Evolutionary conservation across 345 rosid species (phyloP), one percentile per base, ranked within the genome.

Genomic region (Rhizophora apiculata): DNA sequence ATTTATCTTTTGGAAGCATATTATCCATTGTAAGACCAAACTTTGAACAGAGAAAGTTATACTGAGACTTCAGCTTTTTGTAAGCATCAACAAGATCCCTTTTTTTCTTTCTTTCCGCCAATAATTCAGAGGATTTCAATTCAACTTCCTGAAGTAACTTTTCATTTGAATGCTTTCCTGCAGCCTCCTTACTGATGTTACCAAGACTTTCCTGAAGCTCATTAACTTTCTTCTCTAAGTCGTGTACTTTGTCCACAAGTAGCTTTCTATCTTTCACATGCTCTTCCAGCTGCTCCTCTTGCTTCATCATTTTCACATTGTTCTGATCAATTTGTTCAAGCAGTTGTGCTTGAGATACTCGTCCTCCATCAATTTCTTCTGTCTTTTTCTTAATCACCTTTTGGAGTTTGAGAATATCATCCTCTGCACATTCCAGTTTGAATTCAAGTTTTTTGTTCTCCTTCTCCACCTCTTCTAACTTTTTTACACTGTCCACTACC

Each of bases 31-130:
- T 77, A 70, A 86, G 85, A 49, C 88, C 91, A 24, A 21, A 70
- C 84, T 68, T 88, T 70, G 72, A 55, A 37, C 78, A 67, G 63
- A 95, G 90, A 71, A 43, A 95, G 27, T 56, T 82, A 79, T 91
- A 78, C 58, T 91, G 93, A 59, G 93, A 88, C 78, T 82, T 89
- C 54, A 88, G 70, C 70, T 77, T 87, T 58, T 89, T 89, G 87
- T 82, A 89, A 27, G 72, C 59, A 71, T 68, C 83, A 65, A 68
- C 0, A 19, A 76, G 11, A 48, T 84, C 80, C 39, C 66, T 76
- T 60, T 10, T 75, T 72, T 79, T 91, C 76, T 76, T 82, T 83
- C 60, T 82, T 84, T 81, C 88, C 26, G 68, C 53, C 64, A 70
- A 63, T 63, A 91, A 74, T 59, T 83, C 85, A 21, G 80, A 57